Percentiles rank a stretch among this genome's conserved stretches.
Conservation (phyloP, 306 rosid species). For the Betula pendula region DNA sequence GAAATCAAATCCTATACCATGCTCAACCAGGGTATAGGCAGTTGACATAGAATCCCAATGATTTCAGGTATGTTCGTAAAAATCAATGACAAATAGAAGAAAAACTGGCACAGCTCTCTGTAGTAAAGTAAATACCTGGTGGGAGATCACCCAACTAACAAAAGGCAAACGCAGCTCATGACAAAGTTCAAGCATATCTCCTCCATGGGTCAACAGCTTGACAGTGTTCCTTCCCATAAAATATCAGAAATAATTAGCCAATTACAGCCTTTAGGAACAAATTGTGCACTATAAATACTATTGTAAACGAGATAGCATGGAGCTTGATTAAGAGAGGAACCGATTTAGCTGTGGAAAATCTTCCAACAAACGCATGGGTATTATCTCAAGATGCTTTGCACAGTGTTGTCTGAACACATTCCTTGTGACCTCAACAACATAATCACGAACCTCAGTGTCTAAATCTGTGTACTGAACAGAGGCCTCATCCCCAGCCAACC, state of each 20-base stretch:
- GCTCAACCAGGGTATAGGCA: constrained; percentile 21
- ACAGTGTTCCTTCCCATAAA: constrained; percentile 71
- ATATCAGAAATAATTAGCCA: constrained; percentile 33
- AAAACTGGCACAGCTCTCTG: constrained; percentile 15
- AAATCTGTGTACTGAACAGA: constrained; percentile 66
- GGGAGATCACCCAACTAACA: constrained; percentile 69
- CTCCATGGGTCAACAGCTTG: constrained; percentile 90
- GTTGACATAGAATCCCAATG: constrained; percentile 8
- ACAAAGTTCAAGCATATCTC: constrained; percentile 94
- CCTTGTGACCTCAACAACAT: constrained; percentile 64
- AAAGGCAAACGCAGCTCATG: constrained; percentile 88
- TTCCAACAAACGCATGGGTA: constrained; percentile 68
- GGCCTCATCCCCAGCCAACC: constrained; percentile 50
- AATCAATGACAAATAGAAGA: neutral
- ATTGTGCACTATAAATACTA: constrained; percentile 20
- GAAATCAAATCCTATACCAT: neutral
- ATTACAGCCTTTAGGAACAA: constrained; percentile 12
- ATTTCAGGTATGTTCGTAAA: constrained; percentile 8
- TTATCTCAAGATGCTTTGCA: constrained; percentile 80
- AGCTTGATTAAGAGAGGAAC: constrained; percentile 41
- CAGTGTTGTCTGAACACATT: constrained; percentile 81
- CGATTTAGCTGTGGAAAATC: constrained; percentile 71
- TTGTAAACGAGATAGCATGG: constrained; percentile 19
- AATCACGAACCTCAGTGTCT: constrained; percentile 80
- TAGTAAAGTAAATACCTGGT: constrained; percentile 56